Conservation (phyloP, 176 grass and related monocot genomes). For the Alopecurus myosuroides region DNA sequence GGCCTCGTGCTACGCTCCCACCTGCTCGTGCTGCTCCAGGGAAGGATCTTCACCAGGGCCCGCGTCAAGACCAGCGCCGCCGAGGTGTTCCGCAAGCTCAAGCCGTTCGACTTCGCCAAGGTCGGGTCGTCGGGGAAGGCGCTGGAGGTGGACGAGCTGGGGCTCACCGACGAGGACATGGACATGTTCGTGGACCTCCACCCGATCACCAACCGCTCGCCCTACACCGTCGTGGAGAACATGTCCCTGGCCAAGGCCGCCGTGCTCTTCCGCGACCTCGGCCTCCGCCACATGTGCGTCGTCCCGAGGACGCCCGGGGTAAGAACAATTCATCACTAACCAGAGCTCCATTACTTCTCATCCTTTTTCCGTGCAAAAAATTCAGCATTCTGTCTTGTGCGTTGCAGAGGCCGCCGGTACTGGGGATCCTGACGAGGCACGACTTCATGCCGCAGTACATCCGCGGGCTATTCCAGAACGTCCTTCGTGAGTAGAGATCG, state of each 20-base stretch:
- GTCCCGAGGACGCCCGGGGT: constrained; percentile 58
- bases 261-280: constrained; percentile 58
- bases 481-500: constrained; percentile 5
- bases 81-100: constrained; percentile 47
- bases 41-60: constrained; percentile 35
- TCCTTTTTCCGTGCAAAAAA: neutral
- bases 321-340: neutral
- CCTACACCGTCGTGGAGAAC: constrained; percentile 59
- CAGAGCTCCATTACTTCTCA: neutral
- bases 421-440: constrained; percentile 60
- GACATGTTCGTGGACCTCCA: constrained; percentile 70
- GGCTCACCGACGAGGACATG: constrained; percentile 52
- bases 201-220: constrained; percentile 58
- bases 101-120: constrained; percentile 64
- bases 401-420: constrained; percentile 48
- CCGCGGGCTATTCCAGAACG: constrained; percentile 31
- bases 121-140: constrained; percentile 52
- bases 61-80: constrained; percentile 29
- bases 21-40: constrained; percentile 54
- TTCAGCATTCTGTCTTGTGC: neutral
- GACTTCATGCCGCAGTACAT: constrained; percentile 73
- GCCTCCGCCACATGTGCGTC: constrained; percentile 63
- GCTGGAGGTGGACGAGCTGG: constrained; percentile 42
- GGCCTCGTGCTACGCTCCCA: constrained; percentile 52
- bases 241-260: constrained; percentile 71